These are phyloP conservation scores for Exophiala mesophila DNA, from an alignment of 2,329 filamentous ascomycete species.

Conservation along the genomic window DNA sequence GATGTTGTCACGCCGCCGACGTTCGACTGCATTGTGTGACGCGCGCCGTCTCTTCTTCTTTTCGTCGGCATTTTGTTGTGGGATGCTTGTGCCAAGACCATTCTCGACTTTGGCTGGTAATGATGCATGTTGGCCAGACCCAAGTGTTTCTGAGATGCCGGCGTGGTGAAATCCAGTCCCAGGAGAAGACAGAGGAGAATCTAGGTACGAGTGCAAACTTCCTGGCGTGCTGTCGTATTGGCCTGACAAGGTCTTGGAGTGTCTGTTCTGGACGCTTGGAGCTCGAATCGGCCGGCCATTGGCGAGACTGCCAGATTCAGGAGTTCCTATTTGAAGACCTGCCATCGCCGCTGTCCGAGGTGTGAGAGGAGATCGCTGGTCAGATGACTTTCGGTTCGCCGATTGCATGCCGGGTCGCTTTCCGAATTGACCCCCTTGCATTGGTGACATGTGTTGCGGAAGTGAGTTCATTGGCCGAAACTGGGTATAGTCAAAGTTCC, in stretches of 20 bases:
- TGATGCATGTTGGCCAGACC: conserved; percentile 75
- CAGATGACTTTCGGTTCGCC: conserved; percentile 69
- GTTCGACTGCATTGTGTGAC: conserved; percentile 94
- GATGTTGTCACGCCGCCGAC: conserved; percentile 92
- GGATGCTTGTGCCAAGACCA: conserved; percentile 42
- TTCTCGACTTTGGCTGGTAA: conserved; percentile 80
- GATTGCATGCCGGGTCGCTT: conserved; percentile 60
- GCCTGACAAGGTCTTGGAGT: conserved; percentile 78
- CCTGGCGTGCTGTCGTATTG: conserved; percentile 87
- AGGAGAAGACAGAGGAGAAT: conserved; percentile 84
- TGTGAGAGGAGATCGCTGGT: conserved; percentile 73
- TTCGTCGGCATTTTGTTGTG: conserved; percentile 84
- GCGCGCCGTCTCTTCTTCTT: conserved; percentile 87
- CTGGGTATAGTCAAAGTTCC: conserved; percentile 69
- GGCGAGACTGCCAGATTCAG: conserved; percentile 67
- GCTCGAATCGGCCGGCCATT: conserved; percentile 70
- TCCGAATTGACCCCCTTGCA: conserved; percentile 38
- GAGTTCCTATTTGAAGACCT: conserved; percentile 64
- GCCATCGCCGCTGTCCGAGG: conserved; percentile 77
- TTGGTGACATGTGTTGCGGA: conserved; percentile 38
- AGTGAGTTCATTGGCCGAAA: conserved; percentile 56
- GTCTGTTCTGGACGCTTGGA: conserved; percentile 53
- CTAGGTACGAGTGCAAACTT: conserved; percentile 78
- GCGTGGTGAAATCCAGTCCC: conserved; percentile 51
- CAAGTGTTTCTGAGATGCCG: conserved; percentile 83